Base-by-base conservation (phyloP, 352 stramenopile species). In the Thraustotheca clavata region DNA sequence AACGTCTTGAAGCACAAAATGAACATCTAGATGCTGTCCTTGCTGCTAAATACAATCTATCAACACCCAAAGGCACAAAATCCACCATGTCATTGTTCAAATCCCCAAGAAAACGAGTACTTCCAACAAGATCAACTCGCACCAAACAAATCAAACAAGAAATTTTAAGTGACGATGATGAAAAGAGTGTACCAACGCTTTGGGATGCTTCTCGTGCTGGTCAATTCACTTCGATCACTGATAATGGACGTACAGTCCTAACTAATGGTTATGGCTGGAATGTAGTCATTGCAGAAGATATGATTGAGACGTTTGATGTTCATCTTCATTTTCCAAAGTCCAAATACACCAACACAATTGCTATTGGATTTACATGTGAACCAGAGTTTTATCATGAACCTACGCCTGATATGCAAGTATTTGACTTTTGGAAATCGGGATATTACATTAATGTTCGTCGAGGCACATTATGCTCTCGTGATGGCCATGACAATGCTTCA, bases 401-500 rank as follows among this genome's bases (percentile, higher is more conserved):
- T n/a, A 6, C 46, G 35, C 29, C n/a, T 11, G 18, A 1, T 16
- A 26, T 14, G 11, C 12, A 43, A 2, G 40, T 65, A 14, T 65
- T 65, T 55, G 38, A 54, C 2, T 65, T 65, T 48, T 54, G 47
- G 16, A 34, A 65, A n/a, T 55, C 57, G 7, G 57, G 57, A 29
- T 65, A 46, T 40, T 65, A 55, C 57, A 29, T 65, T 1, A 65
- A 65, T 32, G 57, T 65, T 29, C 57, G 57, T 33, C 40, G 46
- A 24, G 57, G 57, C 11, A 39, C 57, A 33, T 33, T 55, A 3
- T 65, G 57, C 41, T 65, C 57, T 18, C 35, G 46, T 20, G n/a
- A 65, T n/a, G 57, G 57, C 40, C 57, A 65, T 22, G 57, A 65
- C 41, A 46, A 65, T 33, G n/a, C 57, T n/a, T 20, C 57, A 32